Base-by-base conservation (phyloP, 192 early-diverging fungal species). In the Coemansia sp. region DNA sequence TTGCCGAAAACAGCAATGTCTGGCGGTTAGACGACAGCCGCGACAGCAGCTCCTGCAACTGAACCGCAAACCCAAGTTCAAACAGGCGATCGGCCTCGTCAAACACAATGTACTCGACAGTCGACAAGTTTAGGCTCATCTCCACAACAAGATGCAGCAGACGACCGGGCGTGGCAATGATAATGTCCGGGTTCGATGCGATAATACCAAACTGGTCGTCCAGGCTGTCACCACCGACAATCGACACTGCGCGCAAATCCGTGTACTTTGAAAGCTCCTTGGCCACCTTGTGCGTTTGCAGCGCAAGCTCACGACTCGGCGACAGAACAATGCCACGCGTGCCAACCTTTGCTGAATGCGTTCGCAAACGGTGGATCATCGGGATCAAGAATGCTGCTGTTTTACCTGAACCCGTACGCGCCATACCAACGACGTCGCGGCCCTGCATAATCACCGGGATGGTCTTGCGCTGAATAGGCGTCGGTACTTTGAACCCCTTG, bases 61-160 rank as follows among this genome's bases (percentile, higher is more conserved):
- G 97, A 22, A 93, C 91, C 4, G 92, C 90, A 67, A 98, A 98
- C 25, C 97, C 96, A 77, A 97, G 88, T 75, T 98, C 96, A 74
- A 98, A 98, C 55, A 98, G 83, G 12, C 97, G 87, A 86, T 98
- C 96, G n/a, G 96, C 96, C 71, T 98, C 97, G 73, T 98, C 95
- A 85, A 97, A 97, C 0, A 97, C 95, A 76, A 98, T 87, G 75
- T 95, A 95, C 74, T 97, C 92, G 25, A 97, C 89, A 5, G 89
- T 92, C 59, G 85, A 87, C 55, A 98, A 67, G 61, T 94, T 92
- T 51, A 95, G 70, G 23, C 45, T 62, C 91, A 95, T 97, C 77
- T 98, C 96, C 9, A 98, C 88, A 15, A 89, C 73, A 68, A 93
- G 79, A 76, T 93, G 92, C 52, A 95, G 72, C 19, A 93, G 72